These are phyloP conservation scores for Leptomonas seymouri DNA, from an alignment of 208 protist genomes.

Conservation along the genomic window DNA sequence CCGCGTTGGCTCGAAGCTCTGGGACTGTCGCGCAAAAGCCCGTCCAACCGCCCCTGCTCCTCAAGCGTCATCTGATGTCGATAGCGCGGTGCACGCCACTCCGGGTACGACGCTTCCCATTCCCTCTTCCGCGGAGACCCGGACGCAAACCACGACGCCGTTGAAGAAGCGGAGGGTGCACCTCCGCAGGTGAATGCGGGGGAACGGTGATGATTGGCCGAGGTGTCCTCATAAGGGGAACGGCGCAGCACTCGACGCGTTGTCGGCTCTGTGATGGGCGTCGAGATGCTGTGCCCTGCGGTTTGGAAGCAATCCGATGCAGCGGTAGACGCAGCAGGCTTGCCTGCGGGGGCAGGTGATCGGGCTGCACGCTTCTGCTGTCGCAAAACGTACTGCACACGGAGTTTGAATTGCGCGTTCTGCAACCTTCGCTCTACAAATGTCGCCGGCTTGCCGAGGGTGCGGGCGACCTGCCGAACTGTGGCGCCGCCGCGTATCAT, in stretches of 20 bases:
- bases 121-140: conserved; percentile 47
- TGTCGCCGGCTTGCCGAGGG: conserved; percentile 82
- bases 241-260: conserved; percentile 31
- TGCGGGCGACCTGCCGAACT: conserved; percentile 73
- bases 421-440: conserved; percentile 86
- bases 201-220: background rate
- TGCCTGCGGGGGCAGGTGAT: background rate
- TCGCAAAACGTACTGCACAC: conserved; percentile 80
- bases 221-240: conserved; percentile 23
- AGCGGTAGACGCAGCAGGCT: background rate
- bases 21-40: conserved; percentile 30
- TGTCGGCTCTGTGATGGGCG: conserved; percentile 24
- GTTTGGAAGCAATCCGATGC: background rate
- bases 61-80: conserved; percentile 74
- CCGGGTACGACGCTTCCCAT: conserved; percentile 73
- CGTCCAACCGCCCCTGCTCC: conserved; percentile 61
- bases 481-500: conserved; percentile 89
- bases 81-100: conserved; percentile 48
- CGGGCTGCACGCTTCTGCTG: conserved; percentile 45
- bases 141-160: background rate
- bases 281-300: conserved; percentile 18
- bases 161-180: background rate
- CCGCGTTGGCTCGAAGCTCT: background rate
- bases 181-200: background rate
- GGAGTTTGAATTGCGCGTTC: conserved; percentile 88